Evolutionary conservation across 208 protist genomes (phyloP), one percentile per base, ranked within the genome.

Genomic region (Acanthamoeba triangularis): DNA sequence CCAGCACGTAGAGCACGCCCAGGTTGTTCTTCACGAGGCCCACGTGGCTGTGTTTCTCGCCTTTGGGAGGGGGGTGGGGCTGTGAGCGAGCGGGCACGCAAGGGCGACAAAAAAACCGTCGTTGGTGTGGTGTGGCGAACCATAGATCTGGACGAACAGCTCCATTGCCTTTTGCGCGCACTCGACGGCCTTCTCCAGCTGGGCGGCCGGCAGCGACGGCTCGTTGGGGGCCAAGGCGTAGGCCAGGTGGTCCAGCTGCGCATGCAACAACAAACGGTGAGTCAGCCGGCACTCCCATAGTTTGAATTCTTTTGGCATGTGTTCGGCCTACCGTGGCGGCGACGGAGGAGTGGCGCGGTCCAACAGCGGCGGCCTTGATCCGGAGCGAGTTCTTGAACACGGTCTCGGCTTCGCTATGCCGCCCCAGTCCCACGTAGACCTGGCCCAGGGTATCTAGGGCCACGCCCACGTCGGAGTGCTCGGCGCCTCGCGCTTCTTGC

Each of bases 361-460:
- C 74, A 30, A 82, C 74, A 28, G 74, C 74, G 5, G 33, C 74
- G 23, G 33, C 33, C 30, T 82, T 82, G 74, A 82, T 82, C 10
- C 74, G 74, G 23, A 82, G 74, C 20, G 74, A 44, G 44, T 49
- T 25, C 13, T 44, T 82, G 37, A 82, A 82, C 11, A 49, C 74
- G 3, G 33, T 49, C 41, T 82, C 74, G 20, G 74, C 74, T 49
- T 82, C 74, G 44, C 35, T n/a, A 37, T 82, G 23, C 5, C 74
- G 74, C 0, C 74, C 44, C 35, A 82, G 41, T 7, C 74, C 74
- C 33, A 82, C n/a, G 41, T 82, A 82, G 41, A 82, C 74, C 13
- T 82, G 74, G 5, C 74, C 74, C 74, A 82, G 25, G 74, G 74
- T 82, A 25, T 82, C 74, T 78, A 82, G 41, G 11, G 74, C 74